Evolutionary conservation across 2,329 filamentous ascomycete genomes (phyloP), one percentile per base, ranked within the genome.

Genomic region (Alternaria sp.): DNA sequence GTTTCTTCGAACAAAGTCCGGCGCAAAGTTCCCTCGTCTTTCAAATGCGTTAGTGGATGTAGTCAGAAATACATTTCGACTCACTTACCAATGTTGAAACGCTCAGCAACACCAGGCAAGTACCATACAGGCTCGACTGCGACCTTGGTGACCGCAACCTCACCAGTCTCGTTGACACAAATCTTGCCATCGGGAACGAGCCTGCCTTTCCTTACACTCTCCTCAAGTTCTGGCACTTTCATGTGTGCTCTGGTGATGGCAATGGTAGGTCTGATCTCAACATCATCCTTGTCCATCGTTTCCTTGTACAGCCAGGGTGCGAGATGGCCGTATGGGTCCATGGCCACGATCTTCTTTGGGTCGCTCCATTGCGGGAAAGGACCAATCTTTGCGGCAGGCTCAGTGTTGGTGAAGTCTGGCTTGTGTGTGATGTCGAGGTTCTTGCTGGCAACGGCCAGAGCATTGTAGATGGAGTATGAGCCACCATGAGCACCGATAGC

Each of bases 381-480:
- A 0, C 93, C 93, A 76, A 98, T 93, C 57, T 90, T 88, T 21
- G 89, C 92, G n/a, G 94, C 93, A 12, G 96, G 96, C 79, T 98
- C 92, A 10, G 93, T 97, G 80, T 98, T 93, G 66, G 90, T 90
- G 79, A 91, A 90, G 77, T 91, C 89, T 11, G 90, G 89, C 73
- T 87, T 91, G 81, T 97, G 94, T 70, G 97, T 90, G 44, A 89
- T 86, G 65, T 93, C 89, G 61, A 98, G 87, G 77, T 98, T 91
- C 73, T 95, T 94, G 77, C 93, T 96, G 21, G 95, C 95, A 68
- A 98, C 90, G 12, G 95, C 95, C 26, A 98, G 86, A 21, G 95
- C 95, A 77, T 97, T 93, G 83, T 98, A 98, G 68, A 97, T 95
- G 65, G 93, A 93, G 80, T 99, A 98, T 5, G 93, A 97, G 61